Percentiles rank a stretch among this genome's conserved stretches.
Evolutionary conservation across 202 grass and related monocot species (phyloP).

Genomic region (Eragrostis tef): DNA sequence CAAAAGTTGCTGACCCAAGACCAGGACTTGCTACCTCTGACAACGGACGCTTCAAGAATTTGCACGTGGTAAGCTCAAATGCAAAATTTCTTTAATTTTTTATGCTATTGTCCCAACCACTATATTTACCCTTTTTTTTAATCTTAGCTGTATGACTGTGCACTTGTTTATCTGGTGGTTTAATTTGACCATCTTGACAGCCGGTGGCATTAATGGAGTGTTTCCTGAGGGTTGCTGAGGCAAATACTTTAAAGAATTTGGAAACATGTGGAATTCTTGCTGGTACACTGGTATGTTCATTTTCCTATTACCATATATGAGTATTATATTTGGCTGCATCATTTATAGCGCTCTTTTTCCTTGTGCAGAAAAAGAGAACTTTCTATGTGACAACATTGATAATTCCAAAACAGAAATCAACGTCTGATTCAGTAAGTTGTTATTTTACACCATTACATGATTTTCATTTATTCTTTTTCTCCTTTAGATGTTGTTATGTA

Average conservation of each 20-base stretch:
- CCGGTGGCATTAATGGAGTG: slow-evolving; percentile 90
- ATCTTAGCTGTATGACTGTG: slow-evolving; percentile 19
- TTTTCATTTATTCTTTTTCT: slow-evolving; percentile 13
- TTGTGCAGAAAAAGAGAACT: slow-evolving; percentile 84
- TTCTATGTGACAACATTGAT: slow-evolving; percentile 94
- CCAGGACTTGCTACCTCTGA: slow-evolving; percentile 63
- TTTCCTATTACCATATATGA: slow-evolving; percentile 33
- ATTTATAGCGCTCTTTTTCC: slow-evolving; percentile 38
- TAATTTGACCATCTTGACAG: slow-evolving; percentile 55
- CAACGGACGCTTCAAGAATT: slow-evolving; percentile 67
- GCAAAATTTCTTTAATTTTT: slow-evolving; percentile 33
- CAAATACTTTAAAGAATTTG: slow-evolving; percentile 91
- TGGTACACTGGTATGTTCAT: slow-evolving; percentile 73
- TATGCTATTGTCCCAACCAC: slow-evolving; percentile 1
- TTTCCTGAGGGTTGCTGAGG: slow-evolving; percentile 87
- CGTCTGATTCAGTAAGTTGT: slow-evolving; percentile 92
- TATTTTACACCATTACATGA: slow-evolving; percentile 38
- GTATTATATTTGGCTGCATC: slow-evolving; percentile 37
- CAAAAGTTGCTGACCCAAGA: slow-evolving; percentile 85
- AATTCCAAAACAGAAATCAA: slow-evolving; percentile 94
- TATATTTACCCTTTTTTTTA: slow-evolving; percentile 29
- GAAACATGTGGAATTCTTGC: slow-evolving; percentile 99
- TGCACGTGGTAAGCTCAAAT: slow-evolving; percentile 81
- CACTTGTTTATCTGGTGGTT: slow-evolving; percentile 28
- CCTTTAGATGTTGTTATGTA: slow-evolving; percentile 4